Evolutionary conservation across 805 yeast species (phyloP), one percentile per base, ranked within the genome.

Genomic region (Starmera dryadoides): DNA sequence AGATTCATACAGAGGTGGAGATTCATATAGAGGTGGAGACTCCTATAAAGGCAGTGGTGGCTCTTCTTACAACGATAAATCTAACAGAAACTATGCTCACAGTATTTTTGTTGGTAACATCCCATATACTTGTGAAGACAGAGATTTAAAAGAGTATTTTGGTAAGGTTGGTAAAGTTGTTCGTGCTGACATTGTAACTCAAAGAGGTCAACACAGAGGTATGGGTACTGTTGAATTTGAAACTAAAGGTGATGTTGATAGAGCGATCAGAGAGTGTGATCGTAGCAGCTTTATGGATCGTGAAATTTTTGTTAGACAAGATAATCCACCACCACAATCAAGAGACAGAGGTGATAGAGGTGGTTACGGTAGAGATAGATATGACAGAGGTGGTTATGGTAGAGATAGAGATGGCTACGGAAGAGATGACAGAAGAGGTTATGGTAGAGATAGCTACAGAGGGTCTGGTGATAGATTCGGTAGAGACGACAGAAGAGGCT

Each of bases 221-320:
- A 83, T 82, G 91, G 91, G 89, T 31, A 86, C 95, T 19, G 96
- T 88, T 32, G 96, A 88, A 60, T 89, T 81, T 53, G 66, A 77
- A 11, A 66, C 67, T 42, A 69, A 69, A 43, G 79, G 73, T 15
- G 82, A 78, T 40, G 96, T 86, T 6, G 71, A 68, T 35, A 69
- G 65, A 19, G 96, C 96, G 11, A 86, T 88, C 51, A 63, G 68
- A 39, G 69, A 75, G 49, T 81, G 71, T 52, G 83, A 85, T 61
- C 80, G 85, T 53, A 68, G 79, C 23, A 68, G 66, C 28, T 74
- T 79, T 46, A 62, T 68, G 54, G 94, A 87, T 12, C 79, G 97
- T 60, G 81, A 77, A 51, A 82, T 88, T 33, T 87, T 83, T 60
- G 95, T 89, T 9, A 80, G 97, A 64, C 94, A 82, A 58, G 95